These are phyloP conservation scores for Malus hybrid DNA, from an alignment of 331 rosid species.

Conservation along the genomic window DNA sequence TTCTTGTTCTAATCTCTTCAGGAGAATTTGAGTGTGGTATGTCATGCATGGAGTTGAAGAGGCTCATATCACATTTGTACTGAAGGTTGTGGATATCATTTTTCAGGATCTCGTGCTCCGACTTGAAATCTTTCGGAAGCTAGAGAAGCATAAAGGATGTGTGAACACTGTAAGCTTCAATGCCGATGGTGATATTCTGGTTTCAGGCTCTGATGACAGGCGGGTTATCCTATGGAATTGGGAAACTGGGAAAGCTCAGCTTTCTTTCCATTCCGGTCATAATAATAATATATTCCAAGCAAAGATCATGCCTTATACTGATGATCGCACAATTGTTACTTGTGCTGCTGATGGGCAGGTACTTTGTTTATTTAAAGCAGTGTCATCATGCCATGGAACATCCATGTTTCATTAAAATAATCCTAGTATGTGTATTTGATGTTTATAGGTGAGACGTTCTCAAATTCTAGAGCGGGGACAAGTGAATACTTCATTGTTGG, in stretches of 20 bases:
- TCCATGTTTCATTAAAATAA: not conserved
- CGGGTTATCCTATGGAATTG: slow-evolving; percentile 81
- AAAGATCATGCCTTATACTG: slow-evolving; percentile 62
- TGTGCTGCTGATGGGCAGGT: slow-evolving; percentile 96
- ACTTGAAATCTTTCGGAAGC: slow-evolving; percentile 51
- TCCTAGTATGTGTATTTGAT: slow-evolving; percentile 1
- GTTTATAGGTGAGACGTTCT: slow-evolving; percentile 74
- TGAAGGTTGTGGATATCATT: not conserved
- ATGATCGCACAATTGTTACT: slow-evolving; percentile 63
- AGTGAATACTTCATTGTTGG: slow-evolving; percentile 48
- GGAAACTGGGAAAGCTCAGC: slow-evolving; percentile 43
- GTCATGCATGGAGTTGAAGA: not conserved
- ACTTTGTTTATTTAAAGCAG: not conserved
- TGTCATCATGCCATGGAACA: not conserved
- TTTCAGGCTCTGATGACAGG: slow-evolving; percentile 82
- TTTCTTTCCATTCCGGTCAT: slow-evolving; percentile 64
- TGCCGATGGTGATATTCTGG: slow-evolving; percentile 56
- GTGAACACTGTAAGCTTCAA: slow-evolving; percentile 82
- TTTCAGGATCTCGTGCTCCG: slow-evolving; percentile 80
- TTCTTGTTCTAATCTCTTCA: not conserved
- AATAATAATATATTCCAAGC: slow-evolving; percentile 76
- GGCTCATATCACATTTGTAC: not conserved
- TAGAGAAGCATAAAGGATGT: slow-evolving; percentile 71
- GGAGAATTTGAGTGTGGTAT: not conserved
- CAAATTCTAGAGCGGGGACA: slow-evolving; percentile 43